Percentiles rank a stretch among this genome's conserved stretches.
phyloP scores from a whole-genome alignment of 495 filamentous ascomycete species.

The Hypoxylon lienhwacheense region DNA sequence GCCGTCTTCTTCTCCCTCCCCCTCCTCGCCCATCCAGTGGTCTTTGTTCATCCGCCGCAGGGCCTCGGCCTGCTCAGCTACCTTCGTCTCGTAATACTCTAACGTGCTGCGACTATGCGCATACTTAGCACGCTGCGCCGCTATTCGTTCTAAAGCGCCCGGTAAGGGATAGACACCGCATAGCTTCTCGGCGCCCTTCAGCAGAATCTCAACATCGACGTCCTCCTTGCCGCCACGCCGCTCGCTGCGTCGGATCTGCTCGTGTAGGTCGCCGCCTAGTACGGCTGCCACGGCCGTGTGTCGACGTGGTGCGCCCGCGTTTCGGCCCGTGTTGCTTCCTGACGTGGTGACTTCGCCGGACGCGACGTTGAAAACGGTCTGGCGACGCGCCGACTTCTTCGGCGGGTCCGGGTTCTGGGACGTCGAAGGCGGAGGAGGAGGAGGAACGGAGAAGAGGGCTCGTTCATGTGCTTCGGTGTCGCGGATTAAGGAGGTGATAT shows the following conservation, averaged over 20 bases:
- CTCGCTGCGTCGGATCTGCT: constrained; percentile 68
- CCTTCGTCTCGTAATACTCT: constrained; percentile 73
- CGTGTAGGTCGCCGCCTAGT: constrained; percentile 82
- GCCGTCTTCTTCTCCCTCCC: constrained; percentile 50
- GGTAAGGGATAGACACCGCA: constrained; percentile 84
- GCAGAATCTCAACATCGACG: constrained; percentile 81
- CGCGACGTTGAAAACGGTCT: constrained; percentile 60
- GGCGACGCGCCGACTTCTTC: constrained; percentile 46
- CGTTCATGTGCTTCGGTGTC: constrained; percentile 96
- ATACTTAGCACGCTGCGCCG: constrained; percentile 69
- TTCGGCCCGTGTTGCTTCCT: constrained; percentile 43
- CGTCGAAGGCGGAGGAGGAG: constrained; percentile 55
- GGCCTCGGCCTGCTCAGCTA: constrained; percentile 74
- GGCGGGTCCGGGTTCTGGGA: constrained; percentile 36
- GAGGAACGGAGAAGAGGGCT: constrained; percentile 88
- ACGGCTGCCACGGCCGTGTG: constrained; percentile 90
- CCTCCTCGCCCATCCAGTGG: constrained; percentile 49
- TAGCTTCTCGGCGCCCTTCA: constrained; percentile 88
- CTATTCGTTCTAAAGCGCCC: constrained; percentile 79
- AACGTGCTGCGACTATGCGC: constrained; percentile 73
- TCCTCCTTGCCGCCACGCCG: constrained; percentile 58
- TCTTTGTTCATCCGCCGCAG: constrained; percentile 72
- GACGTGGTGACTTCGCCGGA: constrained; percentile 57
- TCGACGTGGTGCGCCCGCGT: constrained; percentile 59
- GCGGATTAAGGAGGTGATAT: constrained; percentile 92